Conservation (phyloP, 768 basidiomycete species). For the Xerocomus spinulosus region DNA sequence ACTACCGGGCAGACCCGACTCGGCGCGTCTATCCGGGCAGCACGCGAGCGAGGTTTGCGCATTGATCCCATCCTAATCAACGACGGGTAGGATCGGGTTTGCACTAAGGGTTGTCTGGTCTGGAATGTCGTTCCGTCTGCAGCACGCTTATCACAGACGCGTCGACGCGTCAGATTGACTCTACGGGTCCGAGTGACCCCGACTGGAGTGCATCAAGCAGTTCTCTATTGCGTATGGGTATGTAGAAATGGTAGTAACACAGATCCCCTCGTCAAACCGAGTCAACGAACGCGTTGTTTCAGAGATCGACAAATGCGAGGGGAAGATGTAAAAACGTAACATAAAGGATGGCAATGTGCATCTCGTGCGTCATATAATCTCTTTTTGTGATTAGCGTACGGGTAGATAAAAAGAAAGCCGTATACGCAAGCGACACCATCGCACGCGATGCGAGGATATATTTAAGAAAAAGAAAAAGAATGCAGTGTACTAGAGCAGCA, state of each 20-base stretch:
- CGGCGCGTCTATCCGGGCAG: no score
- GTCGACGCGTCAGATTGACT: no score
- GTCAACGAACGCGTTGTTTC: neutral
- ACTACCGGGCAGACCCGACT: no score
- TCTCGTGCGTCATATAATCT: neutral
- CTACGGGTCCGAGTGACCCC: no score
- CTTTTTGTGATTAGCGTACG: neutral
- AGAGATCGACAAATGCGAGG: no score
- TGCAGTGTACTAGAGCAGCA: constrained; percentile 20
- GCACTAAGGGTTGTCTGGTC: no score
- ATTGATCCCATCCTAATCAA: no score
- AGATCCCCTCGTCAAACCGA: neutral
- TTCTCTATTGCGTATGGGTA: neutral
- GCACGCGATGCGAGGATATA: neutral
- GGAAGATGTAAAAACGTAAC: no score
- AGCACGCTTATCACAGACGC: no score
- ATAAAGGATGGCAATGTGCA: neutral
- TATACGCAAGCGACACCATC: neutral
- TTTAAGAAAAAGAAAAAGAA: neutral
- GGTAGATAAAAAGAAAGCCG: neutral
- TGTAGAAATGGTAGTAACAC: neutral
- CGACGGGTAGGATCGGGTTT: no score
- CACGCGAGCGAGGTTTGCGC: no score
- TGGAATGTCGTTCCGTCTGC: no score
- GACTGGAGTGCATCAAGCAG: neutral